A percentile compares a stretch with the other conserved stretches of the same genome.
Conservation (phyloP, 129 eudicot species). For the Silybum marianum region DNA sequence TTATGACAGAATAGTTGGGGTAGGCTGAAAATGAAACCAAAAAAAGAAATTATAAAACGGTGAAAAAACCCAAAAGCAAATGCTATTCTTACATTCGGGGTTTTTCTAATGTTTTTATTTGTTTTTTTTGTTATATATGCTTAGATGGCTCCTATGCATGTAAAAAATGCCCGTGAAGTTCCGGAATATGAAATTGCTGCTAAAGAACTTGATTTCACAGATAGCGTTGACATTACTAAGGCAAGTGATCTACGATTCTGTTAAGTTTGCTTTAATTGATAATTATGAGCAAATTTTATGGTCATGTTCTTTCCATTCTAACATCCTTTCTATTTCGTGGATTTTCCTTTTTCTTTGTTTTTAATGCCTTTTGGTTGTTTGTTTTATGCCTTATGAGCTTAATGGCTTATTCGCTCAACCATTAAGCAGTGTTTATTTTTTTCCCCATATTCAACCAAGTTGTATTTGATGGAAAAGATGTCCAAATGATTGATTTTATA, state of each 20-base stretch:
- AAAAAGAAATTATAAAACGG: constrained; percentile 11
- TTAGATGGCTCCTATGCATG: constrained; percentile 94
- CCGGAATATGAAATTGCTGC: constrained; percentile 97
- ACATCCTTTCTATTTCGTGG: neutral
- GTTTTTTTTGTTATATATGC: neutral
- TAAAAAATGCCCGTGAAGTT: constrained; percentile 74
- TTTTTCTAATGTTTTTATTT: neutral
- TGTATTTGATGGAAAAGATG: neutral
- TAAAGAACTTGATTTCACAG: constrained; percentile 86
- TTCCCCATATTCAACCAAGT: neutral
- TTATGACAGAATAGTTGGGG: constrained; percentile 18
- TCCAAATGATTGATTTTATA: too few species aligned
- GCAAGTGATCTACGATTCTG: constrained; percentile 33
- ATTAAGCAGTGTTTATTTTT: neutral
- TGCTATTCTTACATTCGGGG: neutral
- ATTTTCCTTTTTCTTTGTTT: neutral
- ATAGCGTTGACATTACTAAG: constrained; percentile 72
- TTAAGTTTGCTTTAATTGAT: neutral
- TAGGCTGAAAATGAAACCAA: too few species aligned
- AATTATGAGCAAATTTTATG: neutral
- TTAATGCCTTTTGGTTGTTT: neutral
- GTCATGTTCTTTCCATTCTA: neutral
- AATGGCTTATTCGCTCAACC: neutral
- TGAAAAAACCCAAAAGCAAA: neutral
- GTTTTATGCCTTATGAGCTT: neutral